Conservation (phyloP, 2,329 filamentous ascomycete genomes). For the Aureobasidium sp. region DNA sequence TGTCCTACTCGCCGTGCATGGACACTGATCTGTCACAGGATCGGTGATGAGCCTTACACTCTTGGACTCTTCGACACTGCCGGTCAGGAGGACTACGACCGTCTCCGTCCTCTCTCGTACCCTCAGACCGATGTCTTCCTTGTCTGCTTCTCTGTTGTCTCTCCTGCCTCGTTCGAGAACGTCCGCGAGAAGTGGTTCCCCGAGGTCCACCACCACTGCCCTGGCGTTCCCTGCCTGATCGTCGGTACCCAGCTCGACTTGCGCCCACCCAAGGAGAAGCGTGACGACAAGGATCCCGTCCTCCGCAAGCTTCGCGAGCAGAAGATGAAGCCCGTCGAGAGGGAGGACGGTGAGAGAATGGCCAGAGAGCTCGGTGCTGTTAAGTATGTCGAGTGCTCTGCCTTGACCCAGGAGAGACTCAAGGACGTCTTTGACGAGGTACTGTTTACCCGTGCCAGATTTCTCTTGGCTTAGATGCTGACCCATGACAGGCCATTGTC, state of each 20-base stretch:
- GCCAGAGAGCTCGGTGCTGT: slow-evolving; percentile 95
- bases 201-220: slow-evolving; percentile 97
- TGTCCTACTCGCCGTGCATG: no score
- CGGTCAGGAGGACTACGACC: slow-evolving; percentile 98
- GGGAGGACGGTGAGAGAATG: slow-evolving; percentile 92
- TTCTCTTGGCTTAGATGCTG: not conserved
- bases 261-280: slow-evolving; percentile 26
- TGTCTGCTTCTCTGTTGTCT: slow-evolving; percentile 97
- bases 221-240: slow-evolving; percentile 93
- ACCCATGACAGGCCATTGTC: slow-evolving; percentile 69
- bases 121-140: slow-evolving; percentile 98
- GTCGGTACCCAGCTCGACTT: slow-evolving; percentile 97
- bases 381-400: slow-evolving; percentile 98
- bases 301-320: slow-evolving; percentile 89
- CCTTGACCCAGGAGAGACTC: slow-evolving; percentile 93
- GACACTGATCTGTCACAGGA: slow-evolving; percentile 52
- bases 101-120: slow-evolving; percentile 91
- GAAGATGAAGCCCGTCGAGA: slow-evolving; percentile 88
- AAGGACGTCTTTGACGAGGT: slow-evolving; percentile 99
- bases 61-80: slow-evolving; percentile 97
- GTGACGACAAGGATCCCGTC: slow-evolving; percentile 47
- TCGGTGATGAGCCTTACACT: slow-evolving; percentile 97
- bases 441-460: slow-evolving; percentile 30
- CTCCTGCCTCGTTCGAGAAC: slow-evolving; percentile 97
- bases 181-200: slow-evolving; percentile 98